Base-by-base conservation (phyloP, 495 filamentous ascomycete genomes). In the Chaetomium tenue region DNA sequence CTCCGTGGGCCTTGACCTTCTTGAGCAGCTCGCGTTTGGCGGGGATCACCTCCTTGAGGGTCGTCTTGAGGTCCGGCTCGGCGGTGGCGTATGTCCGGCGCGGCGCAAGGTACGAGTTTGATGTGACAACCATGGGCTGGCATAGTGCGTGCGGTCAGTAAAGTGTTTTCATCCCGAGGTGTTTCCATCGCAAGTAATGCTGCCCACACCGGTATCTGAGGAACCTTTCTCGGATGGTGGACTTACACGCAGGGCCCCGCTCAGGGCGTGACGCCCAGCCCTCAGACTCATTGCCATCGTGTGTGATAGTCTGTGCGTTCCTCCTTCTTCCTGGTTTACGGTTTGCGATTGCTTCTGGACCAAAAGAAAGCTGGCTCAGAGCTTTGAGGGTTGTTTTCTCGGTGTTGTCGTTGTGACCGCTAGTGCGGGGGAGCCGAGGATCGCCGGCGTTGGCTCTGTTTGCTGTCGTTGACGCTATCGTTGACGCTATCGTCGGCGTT, bases 21-120 rank as follows among this genome's bases (percentile, higher is more conserved):
- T 95, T 91, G 61, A 97, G 80, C 9, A 94, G 87, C 74, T 97
- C 94, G 47, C 92, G 87, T 79, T 98, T 98, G 54, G 85, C 90
- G 26, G 94, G 94, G 68, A 98, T 96, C 57, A 84, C 83, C 68
- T 89, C 85, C 68, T 86, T 89, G 58, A 98, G 82, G 28, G 90
- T 89, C 30, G 87, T 80, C 76, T 97, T 98, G 72, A 98, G 87
- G 70, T 94, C 90, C 64, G 88, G 90, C 71, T 97, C 92, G 42
- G 88, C 80, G 58, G 88, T 84, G 37, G 89, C 84, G 76, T 91
- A 91, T 64, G 64, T 76, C 67, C 87, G 79, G 28, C 66, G 61
- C 1, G 67, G 48, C 28, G 69, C 61, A 63, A 74, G 68, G 55
- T 73, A 47, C 33, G 64, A 60, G 5, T 72, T 42, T 54, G 33